Conservation (phyloP, 345 rosid species). For the Arabidopsis arenosa region DNA sequence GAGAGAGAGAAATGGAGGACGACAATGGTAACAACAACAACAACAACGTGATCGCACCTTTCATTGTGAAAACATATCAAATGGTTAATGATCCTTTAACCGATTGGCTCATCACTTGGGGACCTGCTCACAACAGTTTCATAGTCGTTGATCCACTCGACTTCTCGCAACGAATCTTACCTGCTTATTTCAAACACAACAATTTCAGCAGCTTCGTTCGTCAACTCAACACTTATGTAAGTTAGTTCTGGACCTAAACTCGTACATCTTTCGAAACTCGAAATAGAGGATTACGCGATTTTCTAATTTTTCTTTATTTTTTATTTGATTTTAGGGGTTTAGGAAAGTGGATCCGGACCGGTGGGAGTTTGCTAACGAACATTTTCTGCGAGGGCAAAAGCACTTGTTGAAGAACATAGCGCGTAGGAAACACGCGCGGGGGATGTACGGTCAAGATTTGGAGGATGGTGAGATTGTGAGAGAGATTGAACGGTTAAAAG, state of each 20-base stretch:
- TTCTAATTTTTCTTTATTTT: neutral
- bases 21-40: slow-evolving; percentile 28
- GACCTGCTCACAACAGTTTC: slow-evolving; percentile 80
- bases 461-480: slow-evolving; percentile 68
- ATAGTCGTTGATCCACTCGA: slow-evolving; percentile 82
- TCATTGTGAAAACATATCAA: slow-evolving; percentile 82
- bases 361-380: slow-evolving; percentile 97
- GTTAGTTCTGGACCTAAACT: neutral
- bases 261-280: neutral
- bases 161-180: slow-evolving; percentile 78
- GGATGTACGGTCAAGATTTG: slow-evolving; percentile 44
- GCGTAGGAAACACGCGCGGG: slow-evolving; percentile 69
- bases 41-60: slow-evolving; percentile 67
- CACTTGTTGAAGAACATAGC: slow-evolving; percentile 75
- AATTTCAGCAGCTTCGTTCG: slow-evolving; percentile 98
- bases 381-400: slow-evolving; percentile 81
- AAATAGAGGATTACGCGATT: neutral
- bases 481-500: slow-evolving; percentile 78
- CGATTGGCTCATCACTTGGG: slow-evolving; percentile 84
- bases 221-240: slow-evolving; percentile 90
- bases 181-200: slow-evolving; percentile 93
- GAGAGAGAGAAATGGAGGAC: slow-evolving; percentile 47
- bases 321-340: slow-evolving; percentile 62
- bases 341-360: slow-evolving; percentile 88
- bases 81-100: slow-evolving; percentile 90